Evolutionary conservation across 208 protist species (phyloP), one percentile per base, ranked within the genome.

Genomic region (Acanthamoeba castellanii): DNA sequence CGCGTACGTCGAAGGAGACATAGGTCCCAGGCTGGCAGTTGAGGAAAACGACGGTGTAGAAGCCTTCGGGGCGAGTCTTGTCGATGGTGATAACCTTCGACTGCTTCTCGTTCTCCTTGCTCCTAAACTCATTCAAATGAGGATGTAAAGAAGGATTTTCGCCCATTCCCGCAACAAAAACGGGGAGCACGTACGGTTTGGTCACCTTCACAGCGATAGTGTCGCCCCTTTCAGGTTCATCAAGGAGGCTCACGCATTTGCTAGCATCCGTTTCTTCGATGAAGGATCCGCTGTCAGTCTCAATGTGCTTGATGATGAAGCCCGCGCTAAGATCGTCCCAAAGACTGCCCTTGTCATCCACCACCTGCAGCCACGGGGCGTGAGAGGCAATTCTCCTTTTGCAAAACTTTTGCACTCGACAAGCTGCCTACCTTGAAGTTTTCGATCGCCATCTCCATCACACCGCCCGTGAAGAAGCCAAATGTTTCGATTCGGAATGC

Each of bases 41-140:
- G 32, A 66, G 52, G 52, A 89, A 89, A 22, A 89, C 82, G 32
- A 89, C 50, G 30, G 82, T 89, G 55, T 81, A 81, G 37, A 81
- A 81, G 32, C 72, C 72, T 22, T 81, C 34, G 42, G 72, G 72
- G 50, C 42, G 72, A 14, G 30, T 14, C 22, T 34, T 34, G 18
- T 42, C 37, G 72, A 81, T 81, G 20, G 27, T 30, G 18, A 81
- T 81, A 14, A 14, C 25, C 42, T 47, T n/a, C 0, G 7, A 34
- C 30, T 81, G 72, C 72, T 76, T 76, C 13, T 42, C 32, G 7
- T 16, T 25, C 11, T 14, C 30, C 18, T 14, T 76, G 68, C 16
- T 47, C 42, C 42, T 47, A 47, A 47, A 47, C 42, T 47, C 42
- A 47, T 47, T 47, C 42, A 37, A 3, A 72, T 30, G 30, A 72